Percentiles rank a stretch among this genome's conserved stretches.
phyloP scores from a whole-genome alignment of 23 red algal genomes.

The Gracilaria gracilis region DNA sequence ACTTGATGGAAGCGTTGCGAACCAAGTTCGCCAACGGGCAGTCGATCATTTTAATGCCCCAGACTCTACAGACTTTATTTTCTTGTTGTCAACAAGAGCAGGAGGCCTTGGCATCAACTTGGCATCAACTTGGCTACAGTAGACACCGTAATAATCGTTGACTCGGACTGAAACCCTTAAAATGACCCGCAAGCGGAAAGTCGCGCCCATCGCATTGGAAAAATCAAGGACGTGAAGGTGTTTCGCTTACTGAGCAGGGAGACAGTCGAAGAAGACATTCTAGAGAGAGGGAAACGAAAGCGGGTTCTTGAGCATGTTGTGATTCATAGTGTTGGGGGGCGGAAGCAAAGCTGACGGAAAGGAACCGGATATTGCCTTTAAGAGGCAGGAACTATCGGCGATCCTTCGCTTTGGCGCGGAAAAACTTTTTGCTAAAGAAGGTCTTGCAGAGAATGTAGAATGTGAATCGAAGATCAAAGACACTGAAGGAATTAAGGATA shows the following conservation, averaged over 20 bases:
- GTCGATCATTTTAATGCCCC: slow-evolving; percentile 97
- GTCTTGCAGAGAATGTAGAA: background rate
- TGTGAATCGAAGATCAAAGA: slow-evolving; percentile 22
- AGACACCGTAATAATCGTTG: slow-evolving; percentile 96
- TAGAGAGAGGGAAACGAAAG: slow-evolving; percentile 90
- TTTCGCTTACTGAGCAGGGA: slow-evolving; percentile 87
- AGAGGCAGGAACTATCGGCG: slow-evolving; percentile 90
- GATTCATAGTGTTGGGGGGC: slow-evolving; percentile 89
- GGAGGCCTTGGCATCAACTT: slow-evolving; percentile 69
- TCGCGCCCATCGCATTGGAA: slow-evolving; percentile 91
- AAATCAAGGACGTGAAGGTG: slow-evolving; percentile 95
- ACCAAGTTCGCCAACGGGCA: slow-evolving; percentile 81
- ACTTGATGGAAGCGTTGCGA: slow-evolving; percentile 88
- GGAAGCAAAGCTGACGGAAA: slow-evolving; percentile 56
- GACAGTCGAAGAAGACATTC: slow-evolving; percentile 98
- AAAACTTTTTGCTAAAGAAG: slow-evolving; percentile 86
- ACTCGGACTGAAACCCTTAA: slow-evolving; percentile 96
- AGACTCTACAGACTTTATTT: slow-evolving; percentile 88
- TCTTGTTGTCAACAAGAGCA: slow-evolving; percentile 88
- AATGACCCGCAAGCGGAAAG: slow-evolving; percentile 95
- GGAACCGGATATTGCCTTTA: slow-evolving; percentile 74
- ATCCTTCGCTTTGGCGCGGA: slow-evolving; percentile 97
- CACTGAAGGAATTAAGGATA: background rate
- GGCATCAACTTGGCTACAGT: slow-evolving; percentile 93
- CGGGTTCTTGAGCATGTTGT: slow-evolving; percentile 94